phyloP scores from a whole-genome alignment of 805 yeast species.

The Diddensiella transvaalensis region DNA sequence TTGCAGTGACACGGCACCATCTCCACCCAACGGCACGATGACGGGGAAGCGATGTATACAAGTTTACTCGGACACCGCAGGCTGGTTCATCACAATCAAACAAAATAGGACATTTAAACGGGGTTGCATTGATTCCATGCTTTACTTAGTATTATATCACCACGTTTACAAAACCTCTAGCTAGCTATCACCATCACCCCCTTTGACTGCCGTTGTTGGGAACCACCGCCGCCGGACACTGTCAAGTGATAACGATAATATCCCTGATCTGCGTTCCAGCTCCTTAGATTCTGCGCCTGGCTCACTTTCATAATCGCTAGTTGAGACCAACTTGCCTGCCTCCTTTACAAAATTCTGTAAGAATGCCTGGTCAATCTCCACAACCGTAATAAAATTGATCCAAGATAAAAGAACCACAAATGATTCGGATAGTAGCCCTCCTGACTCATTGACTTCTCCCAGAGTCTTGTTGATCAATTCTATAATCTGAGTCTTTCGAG shows the following conservation, averaged over 20 bases:
- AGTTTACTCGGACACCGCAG: too few relatives aligned
- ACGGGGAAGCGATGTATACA: too few relatives aligned
- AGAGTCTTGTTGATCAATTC: slow-evolving; percentile 35
- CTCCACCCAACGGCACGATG: too few relatives aligned
- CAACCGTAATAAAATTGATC: slow-evolving; percentile 49
- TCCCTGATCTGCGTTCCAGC: slow-evolving; percentile 8
- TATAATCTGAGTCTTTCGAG: slow-evolving; percentile 42
- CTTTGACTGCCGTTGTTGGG: not conserved
- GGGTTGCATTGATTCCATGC: too few relatives aligned
- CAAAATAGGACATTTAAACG: too few relatives aligned
- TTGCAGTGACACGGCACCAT: too few relatives aligned
- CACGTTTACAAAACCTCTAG: too few relatives aligned
- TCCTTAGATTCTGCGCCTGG: slow-evolving; percentile 4
- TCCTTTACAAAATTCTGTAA: slow-evolving; percentile 33
- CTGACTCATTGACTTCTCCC: slow-evolving; percentile 21
- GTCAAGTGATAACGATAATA: slow-evolving; percentile 16
- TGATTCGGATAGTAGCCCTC: slow-evolving; percentile 13
- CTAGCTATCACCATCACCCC: too few relatives aligned
- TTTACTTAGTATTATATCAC: too few relatives aligned
- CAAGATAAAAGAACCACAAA: slow-evolving; percentile 50
- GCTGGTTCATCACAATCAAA: too few relatives aligned
- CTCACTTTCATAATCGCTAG: slow-evolving; percentile 13
- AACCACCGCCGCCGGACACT: slow-evolving; percentile 16
- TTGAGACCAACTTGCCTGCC: slow-evolving; percentile 30
- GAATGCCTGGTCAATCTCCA: slow-evolving; percentile 34